Conservation (phyloP, 2,329 filamentous ascomycete species). For the Anthostomella pinea region DNA sequence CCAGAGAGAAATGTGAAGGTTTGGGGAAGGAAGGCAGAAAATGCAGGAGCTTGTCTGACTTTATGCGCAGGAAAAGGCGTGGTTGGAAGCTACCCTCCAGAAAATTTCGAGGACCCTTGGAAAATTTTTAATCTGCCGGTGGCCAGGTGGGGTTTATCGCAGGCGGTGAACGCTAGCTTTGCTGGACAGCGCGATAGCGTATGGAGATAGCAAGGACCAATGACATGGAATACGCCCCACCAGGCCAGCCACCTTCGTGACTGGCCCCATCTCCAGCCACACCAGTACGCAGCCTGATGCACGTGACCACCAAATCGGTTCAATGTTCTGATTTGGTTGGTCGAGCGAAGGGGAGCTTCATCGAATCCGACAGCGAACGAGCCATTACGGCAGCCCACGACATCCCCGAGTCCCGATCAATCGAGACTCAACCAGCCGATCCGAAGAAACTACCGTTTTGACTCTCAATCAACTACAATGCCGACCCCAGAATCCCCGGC, state of each 20-base stretch:
- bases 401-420: not conserved
- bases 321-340: too few species aligned
- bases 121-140: constrained; percentile 29
- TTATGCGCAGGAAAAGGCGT: constrained; percentile 19
- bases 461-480: constrained; percentile 46
- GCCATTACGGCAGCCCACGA: not conserved
- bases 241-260: too few species aligned
- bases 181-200: too few species aligned
- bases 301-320: too few species aligned
- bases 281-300: not conserved
- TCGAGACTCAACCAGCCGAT: not conserved
- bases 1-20: constrained; percentile 2
- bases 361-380: not conserved
- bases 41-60: constrained; percentile 13
- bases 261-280: not conserved
- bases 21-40: constrained; percentile 5
- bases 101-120: constrained; percentile 18
- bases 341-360: not conserved
- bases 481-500: constrained; percentile 78
- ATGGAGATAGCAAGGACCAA: too few species aligned
- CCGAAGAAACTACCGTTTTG: too few species aligned
- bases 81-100: constrained; percentile 15
- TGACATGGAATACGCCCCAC: too few species aligned
- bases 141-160: constrained; percentile 15
- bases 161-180: constrained; percentile 27